Evolutionary conservation across 495 filamentous ascomycete species (phyloP).

Genomic region (Neurospora sp.): DNA sequence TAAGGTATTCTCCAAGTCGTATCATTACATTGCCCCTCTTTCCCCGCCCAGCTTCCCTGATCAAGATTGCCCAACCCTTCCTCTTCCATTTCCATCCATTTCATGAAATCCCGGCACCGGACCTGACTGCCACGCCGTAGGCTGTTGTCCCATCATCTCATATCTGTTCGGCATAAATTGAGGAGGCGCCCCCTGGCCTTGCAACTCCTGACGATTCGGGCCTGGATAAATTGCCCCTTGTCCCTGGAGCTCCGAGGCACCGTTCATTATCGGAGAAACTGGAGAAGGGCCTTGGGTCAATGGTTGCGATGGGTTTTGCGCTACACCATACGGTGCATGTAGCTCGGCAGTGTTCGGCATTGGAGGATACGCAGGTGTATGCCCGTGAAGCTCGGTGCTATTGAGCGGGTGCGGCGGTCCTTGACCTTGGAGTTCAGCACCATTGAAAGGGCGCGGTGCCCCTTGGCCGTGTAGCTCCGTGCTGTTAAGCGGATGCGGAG

Average conservation of each 20-base stretch:
- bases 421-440: slow-evolving; percentile 2
- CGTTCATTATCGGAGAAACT: background rate
- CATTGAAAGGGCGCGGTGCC: background rate
- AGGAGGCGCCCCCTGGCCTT: slow-evolving; percentile 3
- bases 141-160: slow-evolving; percentile 13
- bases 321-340: slow-evolving; percentile 3
- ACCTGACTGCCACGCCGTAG: slow-evolving; percentile 29
- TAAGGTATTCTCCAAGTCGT: background rate
- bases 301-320: background rate
- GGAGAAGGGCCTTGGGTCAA: background rate
- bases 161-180: slow-evolving; percentile 5
- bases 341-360: slow-evolving; percentile 9
- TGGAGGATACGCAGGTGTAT: slow-evolving; percentile 6
- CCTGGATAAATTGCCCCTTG: slow-evolving; percentile 8
- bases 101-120: slow-evolving; percentile 27
- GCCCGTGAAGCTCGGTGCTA: slow-evolving; percentile 10
- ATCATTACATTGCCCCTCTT: background rate
- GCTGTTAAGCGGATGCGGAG: slow-evolving; percentile 10
- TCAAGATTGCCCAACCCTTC: slow-evolving; percentile 7
- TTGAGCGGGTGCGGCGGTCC: slow-evolving; percentile 2
- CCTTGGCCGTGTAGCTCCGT: slow-evolving; percentile 21
- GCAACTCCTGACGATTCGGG: slow-evolving; percentile 5
- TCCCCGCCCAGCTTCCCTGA: background rate
- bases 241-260: slow-evolving; percentile 10
- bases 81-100: slow-evolving; percentile 21